phyloP scores from a whole-genome alignment of 2,329 filamentous ascomycete genomes.

The Clarireedia hainanense region DNA sequence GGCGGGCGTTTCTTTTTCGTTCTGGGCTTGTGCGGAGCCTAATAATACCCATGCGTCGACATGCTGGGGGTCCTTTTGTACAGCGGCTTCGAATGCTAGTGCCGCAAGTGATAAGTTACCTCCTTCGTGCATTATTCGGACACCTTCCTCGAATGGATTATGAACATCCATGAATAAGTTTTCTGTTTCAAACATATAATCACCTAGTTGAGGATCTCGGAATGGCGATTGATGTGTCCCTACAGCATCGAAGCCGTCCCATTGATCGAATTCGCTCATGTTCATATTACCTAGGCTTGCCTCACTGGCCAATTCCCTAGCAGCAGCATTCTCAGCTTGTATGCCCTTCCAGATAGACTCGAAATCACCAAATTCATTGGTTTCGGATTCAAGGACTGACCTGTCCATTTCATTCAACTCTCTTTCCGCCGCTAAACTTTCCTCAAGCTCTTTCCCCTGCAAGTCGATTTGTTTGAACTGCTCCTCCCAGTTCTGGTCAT shows the following conservation, averaged over 20 bases:
- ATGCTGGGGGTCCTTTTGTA: slow-evolving; percentile 81
- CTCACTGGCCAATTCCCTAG: slow-evolving; percentile 61
- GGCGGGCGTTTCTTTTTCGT: slow-evolving; percentile 95
- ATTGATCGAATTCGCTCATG: slow-evolving; percentile 71
- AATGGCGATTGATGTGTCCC: slow-evolving; percentile 56
- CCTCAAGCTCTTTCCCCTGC: slow-evolving; percentile 41
- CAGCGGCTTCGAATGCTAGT: slow-evolving; percentile 89
- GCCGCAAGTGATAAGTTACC: slow-evolving; percentile 92
- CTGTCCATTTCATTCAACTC: slow-evolving; percentile 87
- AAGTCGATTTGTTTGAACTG: slow-evolving; percentile 87
- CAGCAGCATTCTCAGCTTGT: slow-evolving; percentile 64
- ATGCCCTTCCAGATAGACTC: slow-evolving; percentile 84
- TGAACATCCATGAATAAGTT: slow-evolving; percentile 77
- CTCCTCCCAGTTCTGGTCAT: slow-evolving; percentile 92
- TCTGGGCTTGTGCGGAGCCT: slow-evolving; percentile 89
- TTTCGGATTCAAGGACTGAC: slow-evolving; percentile 67
- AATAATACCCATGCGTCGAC: slow-evolving; percentile 91
- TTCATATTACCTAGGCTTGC: slow-evolving; percentile 48
- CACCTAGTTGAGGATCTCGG: slow-evolving; percentile 71
- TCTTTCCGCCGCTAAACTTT: slow-evolving; percentile 32
- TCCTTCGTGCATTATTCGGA: slow-evolving; percentile 86
- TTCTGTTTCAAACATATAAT: slow-evolving; percentile 91
- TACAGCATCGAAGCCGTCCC: slow-evolving; percentile 65
- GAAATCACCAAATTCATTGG: slow-evolving; percentile 75
- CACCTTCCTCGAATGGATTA: slow-evolving; percentile 87